phyloP scores from a whole-genome alignment of 1,139 yeast genomes.

The Kodamaea plutei region DNA sequence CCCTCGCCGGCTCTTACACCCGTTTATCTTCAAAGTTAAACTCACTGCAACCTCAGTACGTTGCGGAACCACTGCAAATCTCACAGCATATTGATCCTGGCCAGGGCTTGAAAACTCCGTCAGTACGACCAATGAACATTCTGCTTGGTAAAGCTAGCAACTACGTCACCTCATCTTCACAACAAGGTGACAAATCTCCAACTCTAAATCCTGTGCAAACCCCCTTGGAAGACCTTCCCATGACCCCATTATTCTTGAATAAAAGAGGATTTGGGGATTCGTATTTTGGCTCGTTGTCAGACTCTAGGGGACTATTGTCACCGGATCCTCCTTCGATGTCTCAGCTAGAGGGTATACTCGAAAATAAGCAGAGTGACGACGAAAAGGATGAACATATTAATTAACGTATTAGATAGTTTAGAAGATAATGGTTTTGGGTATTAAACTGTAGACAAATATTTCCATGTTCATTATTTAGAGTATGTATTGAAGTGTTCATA shows the following conservation, averaged over 20 bases:
- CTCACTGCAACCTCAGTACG: conserved; percentile 1
- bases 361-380: conserved; percentile 11
- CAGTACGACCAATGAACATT: conserved; percentile 8
- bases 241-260: conserved; percentile 42
- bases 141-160: conserved; percentile 8
- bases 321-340: conserved; percentile 6
- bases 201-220: conserved; percentile 41
- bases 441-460: too few species aligned
- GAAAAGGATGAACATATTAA: conserved; percentile 10
- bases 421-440: too few species aligned
- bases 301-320: conserved; percentile 6
- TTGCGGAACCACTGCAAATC: not conserved
- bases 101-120: conserved; percentile 5
- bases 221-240: conserved; percentile 42
- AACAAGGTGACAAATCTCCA: conserved; percentile 33
- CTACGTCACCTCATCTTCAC: conserved; percentile 10
- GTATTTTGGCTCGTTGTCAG: conserved; percentile 12
- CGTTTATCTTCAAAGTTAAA: not conserved
- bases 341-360: conserved; percentile 9
- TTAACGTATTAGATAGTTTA: too few species aligned
- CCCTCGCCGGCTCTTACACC: conserved; percentile 13
- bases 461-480: too few species aligned
- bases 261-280: conserved; percentile 9
- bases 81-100: too few species aligned
- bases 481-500: too few species aligned